Evolutionary conservation across 2,329 filamentous ascomycete genomes (phyloP).

Genomic region (Mollisia scopiformis): DNA sequence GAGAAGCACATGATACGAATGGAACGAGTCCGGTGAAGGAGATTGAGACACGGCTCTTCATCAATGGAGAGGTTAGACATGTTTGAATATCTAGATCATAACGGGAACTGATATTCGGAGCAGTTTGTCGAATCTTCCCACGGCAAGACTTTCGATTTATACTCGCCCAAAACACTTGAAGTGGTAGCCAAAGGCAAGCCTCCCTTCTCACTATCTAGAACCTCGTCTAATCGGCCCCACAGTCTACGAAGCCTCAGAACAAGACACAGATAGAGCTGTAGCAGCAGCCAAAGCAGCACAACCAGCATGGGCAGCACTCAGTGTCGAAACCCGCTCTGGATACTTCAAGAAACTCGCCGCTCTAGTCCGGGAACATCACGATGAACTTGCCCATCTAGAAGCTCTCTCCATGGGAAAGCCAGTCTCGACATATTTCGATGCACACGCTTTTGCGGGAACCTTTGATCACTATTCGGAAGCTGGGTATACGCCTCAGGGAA

Average conservation of each 20-base stretch:
- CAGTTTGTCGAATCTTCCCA: constrained; percentile 42
- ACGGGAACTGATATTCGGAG: background rate
- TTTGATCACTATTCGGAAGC: constrained; percentile 44
- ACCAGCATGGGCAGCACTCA: constrained; percentile 42
- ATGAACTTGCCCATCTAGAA: constrained; percentile 40
- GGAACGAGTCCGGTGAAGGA: constrained; percentile 2
- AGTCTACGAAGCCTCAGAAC: constrained; percentile 49
- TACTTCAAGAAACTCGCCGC: constrained; percentile 39
- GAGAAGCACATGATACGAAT: no score
- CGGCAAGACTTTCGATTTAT: constrained; percentile 42
- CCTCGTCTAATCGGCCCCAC: background rate
- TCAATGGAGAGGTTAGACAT: constrained; percentile 48
- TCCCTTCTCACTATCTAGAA: background rate
- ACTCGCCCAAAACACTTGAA: constrained; percentile 21
- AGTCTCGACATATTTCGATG: constrained; percentile 36
- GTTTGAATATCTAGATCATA: constrained; percentile 13
- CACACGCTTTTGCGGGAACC: constrained; percentile 39
- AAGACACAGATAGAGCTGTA: constrained; percentile 42
- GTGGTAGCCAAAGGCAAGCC: constrained; percentile 37
- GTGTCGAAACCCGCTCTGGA: constrained; percentile 35
- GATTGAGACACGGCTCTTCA: constrained; percentile 44
- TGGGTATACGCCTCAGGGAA: constrained; percentile 45
- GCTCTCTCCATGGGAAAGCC: constrained; percentile 41
- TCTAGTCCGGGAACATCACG: constrained; percentile 34
- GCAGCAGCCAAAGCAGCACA: constrained; percentile 41